Evolutionary conservation across 139 green algal species (phyloP).

Genomic region (Chloropicon primus): DNA sequence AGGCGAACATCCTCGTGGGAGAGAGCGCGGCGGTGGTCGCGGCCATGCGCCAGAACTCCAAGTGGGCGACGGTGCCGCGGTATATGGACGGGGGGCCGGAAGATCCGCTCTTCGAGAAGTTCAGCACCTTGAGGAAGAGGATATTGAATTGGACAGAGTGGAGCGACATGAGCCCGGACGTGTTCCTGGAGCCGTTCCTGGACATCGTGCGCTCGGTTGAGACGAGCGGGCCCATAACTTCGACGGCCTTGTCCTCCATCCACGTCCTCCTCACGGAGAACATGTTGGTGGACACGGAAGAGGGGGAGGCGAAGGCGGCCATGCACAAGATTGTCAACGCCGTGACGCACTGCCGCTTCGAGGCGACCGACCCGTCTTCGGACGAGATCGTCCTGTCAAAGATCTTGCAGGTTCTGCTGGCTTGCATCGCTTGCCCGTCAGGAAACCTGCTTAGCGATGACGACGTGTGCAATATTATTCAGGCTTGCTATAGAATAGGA

Average conservation of each 20-base stretch:
- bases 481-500: slow-evolving; percentile 69
- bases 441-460: slow-evolving; percentile 40
- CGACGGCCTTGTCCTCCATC: slow-evolving; percentile 57
- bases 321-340: slow-evolving; percentile 74
- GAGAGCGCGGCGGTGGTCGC: neutral
- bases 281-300: slow-evolving; percentile 33
- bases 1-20: neutral
- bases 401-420: slow-evolving; percentile 77
- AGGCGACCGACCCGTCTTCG: slow-evolving; percentile 66
- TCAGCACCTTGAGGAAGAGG: neutral
- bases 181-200: slow-evolving; percentile 81
- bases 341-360: slow-evolving; percentile 84
- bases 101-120: neutral
- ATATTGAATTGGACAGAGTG: neutral
- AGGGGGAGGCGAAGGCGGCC: slow-evolving; percentile 27
- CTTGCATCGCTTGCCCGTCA: slow-evolving; percentile 33
- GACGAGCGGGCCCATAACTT: slow-evolving; percentile 79
- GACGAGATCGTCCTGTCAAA: slow-evolving; percentile 90
- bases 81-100: neutral
- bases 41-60: neutral
- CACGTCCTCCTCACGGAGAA: slow-evolving; percentile 57
- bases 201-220: slow-evolving; percentile 71
- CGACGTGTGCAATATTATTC: slow-evolving; percentile 57
- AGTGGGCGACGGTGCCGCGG: neutral
- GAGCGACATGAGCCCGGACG: neutral